Conservation (phyloP, 768 basidiomycete genomes). For the Mycena sanguinolenta region DNA sequence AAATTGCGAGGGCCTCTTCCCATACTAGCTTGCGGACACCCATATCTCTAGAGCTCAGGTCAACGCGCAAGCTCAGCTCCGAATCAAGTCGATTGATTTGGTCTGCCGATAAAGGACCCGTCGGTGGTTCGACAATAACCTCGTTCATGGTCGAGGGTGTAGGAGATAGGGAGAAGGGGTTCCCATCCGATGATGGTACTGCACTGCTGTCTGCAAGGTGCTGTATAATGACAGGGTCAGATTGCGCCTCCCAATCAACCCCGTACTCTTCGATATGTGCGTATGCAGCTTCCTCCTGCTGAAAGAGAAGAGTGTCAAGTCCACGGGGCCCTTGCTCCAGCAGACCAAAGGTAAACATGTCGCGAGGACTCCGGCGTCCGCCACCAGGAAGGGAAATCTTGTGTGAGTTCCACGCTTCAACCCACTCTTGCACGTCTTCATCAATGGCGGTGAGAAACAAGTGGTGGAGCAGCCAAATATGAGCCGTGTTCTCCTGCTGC, state of each 20-base stretch:
- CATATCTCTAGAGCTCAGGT: neutral
- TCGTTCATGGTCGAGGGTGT: neutral
- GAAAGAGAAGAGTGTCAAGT: neutral
- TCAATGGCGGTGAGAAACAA: neutral
- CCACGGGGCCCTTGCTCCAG: constrained; percentile 3
- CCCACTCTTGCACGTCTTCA: neutral
- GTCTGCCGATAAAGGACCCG: neutral
- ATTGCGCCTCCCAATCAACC: neutral
- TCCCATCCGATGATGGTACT: neutral
- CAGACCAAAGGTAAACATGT: constrained; percentile 9
- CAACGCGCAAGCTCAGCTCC: neutral
- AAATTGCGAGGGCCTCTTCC: neutral
- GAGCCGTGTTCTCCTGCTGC: constrained; percentile 30
- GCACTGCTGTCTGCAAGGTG: neutral
- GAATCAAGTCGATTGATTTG: neutral
- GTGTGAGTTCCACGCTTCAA: constrained; percentile 7
- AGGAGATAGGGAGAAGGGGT: neutral
- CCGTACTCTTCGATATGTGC: constrained; percentile 8
- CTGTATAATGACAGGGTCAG: neutral
- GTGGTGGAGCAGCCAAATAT: too few relatives aligned
- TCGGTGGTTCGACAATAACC: constrained; percentile 5
- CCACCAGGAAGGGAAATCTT: neutral
- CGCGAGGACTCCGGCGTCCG: neutral
- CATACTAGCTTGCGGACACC: constrained; percentile 5
- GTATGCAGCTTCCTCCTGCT: neutral